A percentile compares a stretch with the other conserved stretches of the same genome.
These are phyloP conservation scores for Physaria fendleri DNA, from an alignment of 345 rosid genomes.

Conservation along the genomic window DNA sequence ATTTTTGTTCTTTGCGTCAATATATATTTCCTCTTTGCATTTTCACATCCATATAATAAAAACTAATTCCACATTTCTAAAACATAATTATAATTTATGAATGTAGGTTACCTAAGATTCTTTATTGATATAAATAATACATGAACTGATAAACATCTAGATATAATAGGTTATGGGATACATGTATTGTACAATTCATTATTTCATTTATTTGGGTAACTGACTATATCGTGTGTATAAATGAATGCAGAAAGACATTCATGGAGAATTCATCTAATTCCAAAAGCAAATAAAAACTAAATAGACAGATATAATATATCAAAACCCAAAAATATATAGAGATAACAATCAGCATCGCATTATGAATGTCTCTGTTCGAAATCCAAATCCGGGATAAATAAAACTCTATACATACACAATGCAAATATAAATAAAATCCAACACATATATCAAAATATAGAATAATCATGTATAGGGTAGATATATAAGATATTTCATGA, in stretches of 20 bases:
- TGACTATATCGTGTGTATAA: too few relatives aligned
- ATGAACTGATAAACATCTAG: too few relatives aligned
- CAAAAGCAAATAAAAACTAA: neutral
- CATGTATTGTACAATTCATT: too few relatives aligned
- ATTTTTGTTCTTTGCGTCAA: too few relatives aligned
- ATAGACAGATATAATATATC: too few relatives aligned
- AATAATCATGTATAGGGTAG: neutral
- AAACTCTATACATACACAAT: slow-evolving; percentile 3
- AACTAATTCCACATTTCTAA: slow-evolving; percentile 1
- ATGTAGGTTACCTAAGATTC: neutral
- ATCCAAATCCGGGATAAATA: slow-evolving; percentile 3
- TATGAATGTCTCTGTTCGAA: slow-evolving; percentile 8
- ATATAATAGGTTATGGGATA: too few relatives aligned
- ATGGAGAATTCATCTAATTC: neutral
- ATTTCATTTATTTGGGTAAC: too few relatives aligned
- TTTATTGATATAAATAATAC: too few relatives aligned
- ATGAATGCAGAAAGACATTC: neutral
- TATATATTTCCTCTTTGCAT: too few relatives aligned
- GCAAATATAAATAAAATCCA: neutral
- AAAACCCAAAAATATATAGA: neutral
- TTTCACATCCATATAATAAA: too few relatives aligned
- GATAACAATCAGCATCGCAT: neutral
- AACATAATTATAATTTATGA: slow-evolving; percentile 6
- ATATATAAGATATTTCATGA: slow-evolving; percentile 16
- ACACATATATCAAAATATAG: neutral